These are phyloP conservation scores for Mycena vulgaris DNA, from an alignment of 768 basidiomycete species.

Conservation along the genomic window DNA sequence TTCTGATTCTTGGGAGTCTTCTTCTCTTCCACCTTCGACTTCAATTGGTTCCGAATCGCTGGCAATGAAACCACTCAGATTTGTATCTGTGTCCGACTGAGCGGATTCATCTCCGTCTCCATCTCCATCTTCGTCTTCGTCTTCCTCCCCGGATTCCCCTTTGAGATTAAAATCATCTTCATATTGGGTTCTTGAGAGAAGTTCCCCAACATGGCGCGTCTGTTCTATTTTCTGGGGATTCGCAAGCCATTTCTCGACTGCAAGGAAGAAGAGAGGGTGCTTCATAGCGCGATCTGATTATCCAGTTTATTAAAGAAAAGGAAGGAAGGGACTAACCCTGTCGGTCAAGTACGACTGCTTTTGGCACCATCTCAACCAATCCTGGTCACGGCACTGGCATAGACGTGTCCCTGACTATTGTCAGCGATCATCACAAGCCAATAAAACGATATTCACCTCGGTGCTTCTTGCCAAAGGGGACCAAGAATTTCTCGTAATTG, in stretches of 20 bases:
- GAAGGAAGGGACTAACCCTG: background rate
- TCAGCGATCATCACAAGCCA: background rate
- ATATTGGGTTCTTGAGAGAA: slow-evolving; percentile 11
- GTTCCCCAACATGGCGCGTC: slow-evolving; percentile 19
- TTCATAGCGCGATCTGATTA: background rate
- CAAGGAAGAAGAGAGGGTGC: slow-evolving; percentile 24
- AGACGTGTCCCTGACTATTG: background rate
- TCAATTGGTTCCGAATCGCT: background rate
- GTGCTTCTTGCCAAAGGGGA: slow-evolving; percentile 14
- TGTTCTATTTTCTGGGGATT: slow-evolving; percentile 20
- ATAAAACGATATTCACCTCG: background rate
- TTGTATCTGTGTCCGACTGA: background rate
- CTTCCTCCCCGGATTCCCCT: background rate
- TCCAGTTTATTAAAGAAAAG: background rate
- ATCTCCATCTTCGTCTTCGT: too few species aligned
- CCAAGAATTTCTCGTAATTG: slow-evolving; percentile 16
- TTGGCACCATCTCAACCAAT: slow-evolving; percentile 6
- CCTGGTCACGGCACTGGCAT: slow-evolving; percentile 8
- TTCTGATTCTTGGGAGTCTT: too few species aligned
- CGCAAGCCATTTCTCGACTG: slow-evolving; percentile 14
- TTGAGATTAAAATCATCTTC: slow-evolving; percentile 4
- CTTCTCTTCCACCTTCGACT: background rate
- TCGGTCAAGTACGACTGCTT: background rate
- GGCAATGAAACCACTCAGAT: background rate
- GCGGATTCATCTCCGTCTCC: background rate